A percentile compares a stretch with the other conserved stretches of the same genome.
These are phyloP conservation scores for Wallemia mellicola DNA, from an alignment of 1,284 basidiomycete genomes.

Conservation along the genomic window DNA sequence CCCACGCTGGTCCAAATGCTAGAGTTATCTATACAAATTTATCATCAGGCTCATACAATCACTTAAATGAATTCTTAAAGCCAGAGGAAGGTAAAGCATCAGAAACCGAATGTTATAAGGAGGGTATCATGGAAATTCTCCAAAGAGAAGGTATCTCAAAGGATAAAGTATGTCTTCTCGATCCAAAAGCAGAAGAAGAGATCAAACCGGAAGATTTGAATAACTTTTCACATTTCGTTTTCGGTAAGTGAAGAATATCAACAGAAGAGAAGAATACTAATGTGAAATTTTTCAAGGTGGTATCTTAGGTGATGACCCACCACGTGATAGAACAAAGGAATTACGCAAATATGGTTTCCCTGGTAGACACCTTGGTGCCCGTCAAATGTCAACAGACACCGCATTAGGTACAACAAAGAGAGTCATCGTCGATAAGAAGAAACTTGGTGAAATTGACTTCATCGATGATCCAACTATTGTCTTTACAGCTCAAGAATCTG, in stretches of 20 bases:
- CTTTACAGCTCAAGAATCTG: slow-evolving; percentile 52
- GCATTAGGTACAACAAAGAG: slow-evolving; percentile 74
- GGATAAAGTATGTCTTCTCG: slow-evolving; percentile 48
- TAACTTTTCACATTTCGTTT: slow-evolving; percentile 52
- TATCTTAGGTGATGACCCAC: slow-evolving; percentile 16
- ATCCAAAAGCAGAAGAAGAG: slow-evolving; percentile 42
- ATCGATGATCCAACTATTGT: slow-evolving; percentile 54
- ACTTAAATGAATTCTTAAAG: background rate
- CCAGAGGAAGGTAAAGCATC: slow-evolving; percentile 11
- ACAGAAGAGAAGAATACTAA: too few relatives aligned
- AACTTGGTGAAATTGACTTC: slow-evolving; percentile 39
- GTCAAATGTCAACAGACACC: slow-evolving; percentile 98
- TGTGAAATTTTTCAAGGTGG: too few relatives aligned
- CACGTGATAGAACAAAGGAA: slow-evolving; percentile 33
- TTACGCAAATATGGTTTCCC: slow-evolving; percentile 64
- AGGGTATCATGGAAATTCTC: slow-evolving; percentile 36
- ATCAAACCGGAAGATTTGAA: slow-evolving; percentile 44
- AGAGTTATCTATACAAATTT: slow-evolving; percentile 2
- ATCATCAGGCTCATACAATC: background rate
- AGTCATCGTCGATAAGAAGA: slow-evolving; percentile 45
- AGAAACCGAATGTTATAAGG: slow-evolving; percentile 27
- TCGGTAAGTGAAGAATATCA: too few relatives aligned
- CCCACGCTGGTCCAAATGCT: background rate
- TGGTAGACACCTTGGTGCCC: slow-evolving; percentile 40
- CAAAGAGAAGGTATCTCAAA: slow-evolving; percentile 21